Base-by-base conservation (phyloP, 2,329 filamentous ascomycete species). In the Curvularia verruculosa region DNA sequence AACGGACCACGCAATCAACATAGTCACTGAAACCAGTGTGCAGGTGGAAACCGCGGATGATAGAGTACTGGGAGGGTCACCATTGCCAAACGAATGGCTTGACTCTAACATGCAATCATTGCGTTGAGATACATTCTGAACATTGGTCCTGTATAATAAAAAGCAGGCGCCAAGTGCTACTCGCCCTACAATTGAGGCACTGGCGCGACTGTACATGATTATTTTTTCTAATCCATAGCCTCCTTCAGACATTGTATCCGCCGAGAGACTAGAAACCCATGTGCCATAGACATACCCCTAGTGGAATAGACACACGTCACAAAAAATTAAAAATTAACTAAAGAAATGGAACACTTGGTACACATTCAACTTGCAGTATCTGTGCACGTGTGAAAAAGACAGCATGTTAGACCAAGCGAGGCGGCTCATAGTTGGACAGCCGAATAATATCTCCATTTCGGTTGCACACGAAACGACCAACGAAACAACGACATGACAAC, bases 1-100 rank as follows among this genome's bases (percentile, higher is more conserved):
- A 55, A 5, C n/a, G 48, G 9, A 24, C 15, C 7, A 63, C n/a
- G 58, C 52, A 9, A 69, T 69, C 23, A 71, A 65, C 5, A 72
- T 74, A 21, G 55, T 70, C 15, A 73, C 71, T 3, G 71, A 75
- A 43, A 76, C 73, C 15, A 71, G 72, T 44, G 71, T 77, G 7
- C 70, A 75, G 34, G 63, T 76, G 15, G 71, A 75, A 52, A 60
- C 62, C 5, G 48, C 65, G 5, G 54, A 46, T 23, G 58, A 66
- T 18, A 65, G 53, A 26, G 54, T 64, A 21, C 49, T 52, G 1
- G 58, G 63, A 6, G 48, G 36, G 10, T 28, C n/a, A 6, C 52
- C 54, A 26, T 44, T 23, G 12, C 52, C 52, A 12, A 61, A 67
- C 31, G 61, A 64, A 19, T 50, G 61, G 34, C 63, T 54, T 29